Percentiles rank a stretch among this genome's conserved stretches.
phyloP scores from a whole-genome alignment of 1,284 basidiomycete genomes.

The Salmacisia buchloeana region DNA sequence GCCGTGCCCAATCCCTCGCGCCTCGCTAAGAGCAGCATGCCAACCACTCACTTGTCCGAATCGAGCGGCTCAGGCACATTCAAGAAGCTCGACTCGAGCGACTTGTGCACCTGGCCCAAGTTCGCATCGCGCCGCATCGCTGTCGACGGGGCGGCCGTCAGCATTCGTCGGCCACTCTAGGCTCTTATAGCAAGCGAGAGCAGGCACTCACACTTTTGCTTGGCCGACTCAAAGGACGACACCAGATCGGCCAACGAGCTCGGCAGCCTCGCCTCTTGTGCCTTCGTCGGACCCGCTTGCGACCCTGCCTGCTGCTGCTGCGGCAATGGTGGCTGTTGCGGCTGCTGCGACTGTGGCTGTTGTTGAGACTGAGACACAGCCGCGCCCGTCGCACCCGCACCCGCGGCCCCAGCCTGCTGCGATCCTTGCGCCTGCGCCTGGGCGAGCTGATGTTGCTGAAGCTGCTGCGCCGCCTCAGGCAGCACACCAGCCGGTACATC shows the following conservation, averaged over 20 bases:
- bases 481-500: not conserved
- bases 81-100: conserved; percentile 81
- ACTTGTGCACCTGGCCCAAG: conserved; percentile 66
- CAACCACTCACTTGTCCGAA: conserved; percentile 54
- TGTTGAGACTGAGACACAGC: conserved; percentile 4
- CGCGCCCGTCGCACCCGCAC: conserved; percentile 7
- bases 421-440: conserved; percentile 60
- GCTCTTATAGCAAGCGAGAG: too few species aligned
- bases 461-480: conserved; percentile 12
- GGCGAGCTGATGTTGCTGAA: conserved; percentile 12
- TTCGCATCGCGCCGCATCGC: conserved; percentile 80
- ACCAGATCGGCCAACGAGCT: conserved; percentile 86
- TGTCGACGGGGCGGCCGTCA: too few species aligned
- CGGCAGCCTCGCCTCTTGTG: conserved; percentile 54
- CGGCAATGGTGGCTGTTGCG: conserved; percentile 17
- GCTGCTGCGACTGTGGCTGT: not conserved
- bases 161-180: too few species aligned
- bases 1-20: not conserved
- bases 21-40: not conserved
- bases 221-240: conserved; percentile 83
- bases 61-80: conserved; percentile 87
- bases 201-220: conserved; percentile 66
- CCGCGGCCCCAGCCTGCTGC: conserved; percentile 56
- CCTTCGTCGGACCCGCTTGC: conserved; percentile 30
- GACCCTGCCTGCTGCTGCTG: conserved; percentile 25